These are phyloP conservation scores for Isabelozyma gotoi DNA, from an alignment of 805 yeast species.

Conservation along the genomic window DNA sequence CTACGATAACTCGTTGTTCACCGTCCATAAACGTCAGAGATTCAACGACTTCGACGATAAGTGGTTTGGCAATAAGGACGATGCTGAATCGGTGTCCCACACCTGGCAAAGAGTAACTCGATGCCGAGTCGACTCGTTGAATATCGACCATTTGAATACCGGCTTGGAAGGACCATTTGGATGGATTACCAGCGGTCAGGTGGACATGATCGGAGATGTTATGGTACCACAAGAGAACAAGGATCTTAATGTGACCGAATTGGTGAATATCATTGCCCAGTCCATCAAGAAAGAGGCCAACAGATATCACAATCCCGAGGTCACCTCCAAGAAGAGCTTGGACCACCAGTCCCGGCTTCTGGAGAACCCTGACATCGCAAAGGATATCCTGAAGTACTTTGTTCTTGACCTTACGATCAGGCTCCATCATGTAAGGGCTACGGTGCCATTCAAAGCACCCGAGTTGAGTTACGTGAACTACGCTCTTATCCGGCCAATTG, in stretches of 20 bases:
- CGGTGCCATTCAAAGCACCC: conserved; percentile 82
- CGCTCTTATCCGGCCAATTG: conserved; percentile 91
- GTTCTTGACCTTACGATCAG: conserved; percentile 78
- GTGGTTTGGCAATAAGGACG: conserved; percentile 12
- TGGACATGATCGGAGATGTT: conserved; percentile 90
- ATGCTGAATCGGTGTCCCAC: conserved; percentile 5
- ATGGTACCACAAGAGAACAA: conserved; percentile 70
- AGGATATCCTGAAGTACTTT: conserved; percentile 53
- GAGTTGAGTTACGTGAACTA: conserved; percentile 89
- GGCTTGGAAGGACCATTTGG: conserved; percentile 96
- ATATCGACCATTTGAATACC: conserved; percentile 83
- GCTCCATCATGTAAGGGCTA: conserved; percentile 83
- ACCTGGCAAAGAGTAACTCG: conserved; percentile 57
- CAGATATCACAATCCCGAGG: conserved; percentile 36
- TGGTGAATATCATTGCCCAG: conserved; percentile 48
- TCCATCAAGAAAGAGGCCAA: conserved; percentile 50
- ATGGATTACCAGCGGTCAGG: conserved; percentile 91
- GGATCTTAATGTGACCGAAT: conserved; percentile 47
- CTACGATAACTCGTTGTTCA: conserved; percentile 89
- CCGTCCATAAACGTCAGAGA: conserved; percentile 78
- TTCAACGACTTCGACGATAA: conserved; percentile 43
- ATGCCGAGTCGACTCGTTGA: conserved; percentile 79
- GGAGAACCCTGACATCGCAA: conserved; percentile 15
- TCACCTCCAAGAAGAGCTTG: conserved; percentile 6
- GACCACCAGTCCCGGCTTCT: conserved; percentile 30